A percentile compares a stretch with the other conserved stretches of the same genome.
Evolutionary conservation across 441 rosid genomes (phyloP).

Genomic region (Hura crepitans): DNA sequence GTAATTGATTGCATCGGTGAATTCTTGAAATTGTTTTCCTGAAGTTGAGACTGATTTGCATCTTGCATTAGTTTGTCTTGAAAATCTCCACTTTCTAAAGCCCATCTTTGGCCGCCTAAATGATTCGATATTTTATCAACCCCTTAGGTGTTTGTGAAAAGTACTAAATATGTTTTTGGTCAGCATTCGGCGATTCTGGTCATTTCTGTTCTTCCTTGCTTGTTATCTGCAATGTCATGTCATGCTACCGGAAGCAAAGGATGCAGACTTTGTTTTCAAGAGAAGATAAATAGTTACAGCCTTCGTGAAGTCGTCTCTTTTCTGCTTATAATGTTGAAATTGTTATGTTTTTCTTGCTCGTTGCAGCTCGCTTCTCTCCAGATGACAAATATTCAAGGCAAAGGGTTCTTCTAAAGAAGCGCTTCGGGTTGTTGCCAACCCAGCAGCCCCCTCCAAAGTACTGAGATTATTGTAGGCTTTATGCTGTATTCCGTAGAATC

Average conservation of each 20-base stretch:
- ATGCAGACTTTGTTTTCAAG: too few relatives aligned
- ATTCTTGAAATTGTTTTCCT: background rate
- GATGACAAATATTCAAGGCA: slow-evolving; percentile 91
- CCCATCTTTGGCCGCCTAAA: too few relatives aligned
- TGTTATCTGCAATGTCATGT: background rate
- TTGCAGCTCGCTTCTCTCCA: slow-evolving; percentile 95
- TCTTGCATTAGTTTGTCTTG: background rate
- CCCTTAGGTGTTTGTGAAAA: background rate
- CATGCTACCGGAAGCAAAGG: background rate
- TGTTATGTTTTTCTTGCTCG: background rate
- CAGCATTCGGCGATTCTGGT: background rate
- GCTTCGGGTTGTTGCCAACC: slow-evolving; percentile 83
- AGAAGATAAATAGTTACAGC: background rate
- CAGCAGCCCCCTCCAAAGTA: slow-evolving; percentile 73
- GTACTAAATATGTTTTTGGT: background rate
- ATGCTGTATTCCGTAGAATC: slow-evolving; percentile 1
- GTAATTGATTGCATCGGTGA: background rate
- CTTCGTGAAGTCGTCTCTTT: background rate
- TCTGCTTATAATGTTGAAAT: background rate
- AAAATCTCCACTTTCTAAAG: background rate
- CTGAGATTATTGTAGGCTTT: slow-evolving; percentile 27
- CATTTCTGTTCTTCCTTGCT: background rate
- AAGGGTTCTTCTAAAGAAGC: slow-evolving; percentile 83
- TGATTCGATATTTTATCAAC: background rate
- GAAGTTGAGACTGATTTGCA: background rate